phyloP scores from a whole-genome alignment of 176 grass and related monocot genomes.

The Rhynchospora pubera region DNA sequence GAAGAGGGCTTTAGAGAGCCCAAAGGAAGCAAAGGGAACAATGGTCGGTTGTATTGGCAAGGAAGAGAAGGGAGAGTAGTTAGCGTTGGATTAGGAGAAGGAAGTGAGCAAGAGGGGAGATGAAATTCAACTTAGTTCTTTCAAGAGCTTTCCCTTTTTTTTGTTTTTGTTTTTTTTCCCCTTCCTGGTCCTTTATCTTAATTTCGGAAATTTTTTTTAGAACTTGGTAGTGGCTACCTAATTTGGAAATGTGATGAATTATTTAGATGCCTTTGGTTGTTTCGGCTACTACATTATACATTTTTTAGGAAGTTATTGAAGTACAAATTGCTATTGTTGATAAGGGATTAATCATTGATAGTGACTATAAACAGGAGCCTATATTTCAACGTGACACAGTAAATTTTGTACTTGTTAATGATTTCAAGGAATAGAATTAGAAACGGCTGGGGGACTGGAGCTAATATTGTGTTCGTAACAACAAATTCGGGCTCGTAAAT shows the following conservation, averaged over 20 bases:
- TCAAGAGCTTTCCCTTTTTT: background rate
- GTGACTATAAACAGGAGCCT: background rate
- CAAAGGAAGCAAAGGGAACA: conserved; percentile 40
- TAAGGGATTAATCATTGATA: background rate
- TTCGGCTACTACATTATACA: background rate
- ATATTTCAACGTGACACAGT: background rate
- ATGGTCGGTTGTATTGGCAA: conserved; percentile 21
- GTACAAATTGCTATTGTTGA: background rate
- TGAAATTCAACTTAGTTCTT: conserved; percentile 36
- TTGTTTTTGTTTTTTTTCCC: background rate
- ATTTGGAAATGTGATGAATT: background rate
- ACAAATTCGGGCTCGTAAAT: no score
- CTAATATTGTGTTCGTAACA: no score
- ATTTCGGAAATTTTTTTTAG: background rate
- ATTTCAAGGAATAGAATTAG: background rate
- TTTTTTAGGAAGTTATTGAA: background rate
- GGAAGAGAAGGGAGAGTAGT: conserved; percentile 34
- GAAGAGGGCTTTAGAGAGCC: conserved; percentile 76
- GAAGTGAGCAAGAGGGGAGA: conserved; percentile 27
- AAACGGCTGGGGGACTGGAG: no score
- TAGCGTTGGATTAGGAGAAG: conserved; percentile 18
- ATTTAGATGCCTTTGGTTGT: background rate
- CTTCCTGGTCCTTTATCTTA: background rate
- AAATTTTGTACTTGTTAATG: background rate
- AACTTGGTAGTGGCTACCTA: background rate